Conservation (phyloP, 768 basidiomycete genomes). For the Rhizopogon roseolus region DNA sequence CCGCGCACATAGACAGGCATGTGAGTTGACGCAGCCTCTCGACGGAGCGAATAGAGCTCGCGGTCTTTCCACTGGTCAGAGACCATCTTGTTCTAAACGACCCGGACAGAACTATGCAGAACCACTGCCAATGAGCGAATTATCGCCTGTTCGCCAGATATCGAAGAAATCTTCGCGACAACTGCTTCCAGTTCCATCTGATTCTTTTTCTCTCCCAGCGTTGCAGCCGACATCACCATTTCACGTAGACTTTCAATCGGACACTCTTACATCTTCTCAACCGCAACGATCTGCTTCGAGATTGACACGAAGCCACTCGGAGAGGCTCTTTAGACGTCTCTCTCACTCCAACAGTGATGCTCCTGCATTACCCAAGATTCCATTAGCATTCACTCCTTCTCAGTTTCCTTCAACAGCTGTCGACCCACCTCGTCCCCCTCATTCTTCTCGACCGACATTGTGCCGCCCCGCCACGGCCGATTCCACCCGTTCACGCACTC, state of each 20-base stretch:
- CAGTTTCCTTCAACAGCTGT: conserved; percentile 14
- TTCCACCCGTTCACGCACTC: conserved; percentile 25
- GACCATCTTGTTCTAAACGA: conserved; percentile 29
- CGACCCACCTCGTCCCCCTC: conserved; percentile 11
- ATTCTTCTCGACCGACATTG: conserved; percentile 10
- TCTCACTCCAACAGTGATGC: conserved; percentile 5
- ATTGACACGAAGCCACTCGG: conserved; percentile 44
- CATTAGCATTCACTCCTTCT: conserved; percentile 2
- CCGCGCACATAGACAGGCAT: conserved; percentile 6
- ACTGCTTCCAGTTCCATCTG: conserved; percentile 24
- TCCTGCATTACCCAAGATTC: conserved; percentile 10
- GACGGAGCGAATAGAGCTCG: conserved; percentile 23
- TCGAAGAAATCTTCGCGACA: conserved; percentile 50
- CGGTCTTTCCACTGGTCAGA: conserved; percentile 53
- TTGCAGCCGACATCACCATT: conserved; percentile 42
- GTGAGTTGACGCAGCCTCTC: not conserved
- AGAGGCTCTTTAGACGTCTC: conserved; percentile 15
- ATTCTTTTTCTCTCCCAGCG: conserved; percentile 31
- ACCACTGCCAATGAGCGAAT: conserved; percentile 25
- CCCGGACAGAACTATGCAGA: conserved; percentile 36
- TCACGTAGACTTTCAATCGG: conserved; percentile 26
- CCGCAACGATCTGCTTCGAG: conserved; percentile 19
- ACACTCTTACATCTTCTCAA: conserved; percentile 9
- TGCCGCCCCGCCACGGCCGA: conserved; percentile 42
- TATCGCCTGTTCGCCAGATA: conserved; percentile 33